Evolutionary conservation across 2,329 filamentous ascomycete species (phyloP), one percentile per base, ranked within the genome.

Genomic region (Lasiodiplodia sp.): DNA sequence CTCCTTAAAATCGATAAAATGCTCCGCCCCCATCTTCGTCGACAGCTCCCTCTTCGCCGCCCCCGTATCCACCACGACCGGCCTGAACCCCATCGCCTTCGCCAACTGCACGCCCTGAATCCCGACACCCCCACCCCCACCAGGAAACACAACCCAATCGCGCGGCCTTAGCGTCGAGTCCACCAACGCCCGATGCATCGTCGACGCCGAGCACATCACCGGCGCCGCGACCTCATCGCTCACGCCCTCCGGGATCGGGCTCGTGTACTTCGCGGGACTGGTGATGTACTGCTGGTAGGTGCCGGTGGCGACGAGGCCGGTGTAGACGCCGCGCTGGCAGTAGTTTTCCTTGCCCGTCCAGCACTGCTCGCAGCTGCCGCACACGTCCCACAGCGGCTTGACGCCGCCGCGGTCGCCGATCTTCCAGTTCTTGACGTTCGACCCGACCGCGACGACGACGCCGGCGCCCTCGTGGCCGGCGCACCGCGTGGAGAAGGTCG

Each of bases 281-380:
- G 83, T 80, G 49, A 89, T 78, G 74, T 89, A 90, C 74, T 89
- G 85, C 75, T 88, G 85, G 74, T 88, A 89, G 0, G 85, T 69
- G 14, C 67, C 78, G 47, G 78, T 78, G 60, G 70, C 77, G 58
- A 74, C 75, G 65, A 86, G 78, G 40, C 81, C 86, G 5, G 80
- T 86, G 70, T 80, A 75, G n/a, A 84, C 76, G 12, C 77, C 82
- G 28, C 80, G 78, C 31, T 75, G 69, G 71, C 85, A 87, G 73
- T 88, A 87, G 47, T 83, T 85, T 73, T 88, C 86, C 52, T 82
- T 82, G 23, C 84, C 86, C 6, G 77, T 79, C 74, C 83, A 84
- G 77, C 86, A 88, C 11, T 80, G 72, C 58, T 82, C 79, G 73
- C 86, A 88, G 49, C 78, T 79, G 55, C 83, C 80, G 73, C 86